Evolutionary conservation across 2,329 filamentous ascomycete genomes (phyloP).

Genomic region (Aspergillus caelatus): DNA sequence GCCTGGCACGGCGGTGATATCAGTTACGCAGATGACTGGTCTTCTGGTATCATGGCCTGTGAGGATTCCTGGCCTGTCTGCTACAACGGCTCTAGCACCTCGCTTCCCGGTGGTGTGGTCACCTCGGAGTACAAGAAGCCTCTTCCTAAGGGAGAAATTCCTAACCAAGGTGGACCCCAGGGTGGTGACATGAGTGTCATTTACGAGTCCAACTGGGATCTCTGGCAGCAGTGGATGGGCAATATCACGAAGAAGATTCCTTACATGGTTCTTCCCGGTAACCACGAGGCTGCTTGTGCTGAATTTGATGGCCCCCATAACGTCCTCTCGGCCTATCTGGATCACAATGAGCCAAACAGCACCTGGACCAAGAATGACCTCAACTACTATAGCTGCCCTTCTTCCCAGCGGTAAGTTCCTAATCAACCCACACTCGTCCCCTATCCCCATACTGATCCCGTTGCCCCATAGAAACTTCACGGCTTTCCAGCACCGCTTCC

Average conservation of each 20-base stretch:
- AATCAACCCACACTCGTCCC: too few species aligned
- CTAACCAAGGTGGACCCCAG: conserved; percentile 50
- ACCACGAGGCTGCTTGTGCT: conserved; percentile 54
- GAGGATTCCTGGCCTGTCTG: conserved; percentile 53
- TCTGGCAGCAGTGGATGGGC: conserved; percentile 56
- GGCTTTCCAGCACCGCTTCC: conserved; percentile 56
- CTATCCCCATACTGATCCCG: too few species aligned
- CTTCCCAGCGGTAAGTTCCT: conserved; percentile 47
- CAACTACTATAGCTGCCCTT: conserved; percentile 57
- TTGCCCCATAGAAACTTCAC: conserved; percentile 48
- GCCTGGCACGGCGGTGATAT: conserved; percentile 59
- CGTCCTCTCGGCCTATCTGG: conserved; percentile 51
- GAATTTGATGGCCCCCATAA: conserved; percentile 54
- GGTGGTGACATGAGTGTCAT: conserved; percentile 54
- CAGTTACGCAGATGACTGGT: conserved; percentile 56
- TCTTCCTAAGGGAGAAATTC: conserved; percentile 48
- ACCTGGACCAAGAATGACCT: conserved; percentile 41
- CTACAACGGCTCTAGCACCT: conserved; percentile 52
- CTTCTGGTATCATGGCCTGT: conserved; percentile 54
- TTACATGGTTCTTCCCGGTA: conserved; percentile 56
- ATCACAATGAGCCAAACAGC: conserved; percentile 47
- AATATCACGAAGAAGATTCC: conserved; percentile 48
- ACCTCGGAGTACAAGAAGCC: conserved; percentile 49
- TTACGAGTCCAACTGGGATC: conserved; percentile 57
- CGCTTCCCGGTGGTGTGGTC: conserved; percentile 40